These are phyloP conservation scores for Ehretia macrophylla DNA, from an alignment of 257 asterid genomes.

Conservation along the genomic window DNA sequence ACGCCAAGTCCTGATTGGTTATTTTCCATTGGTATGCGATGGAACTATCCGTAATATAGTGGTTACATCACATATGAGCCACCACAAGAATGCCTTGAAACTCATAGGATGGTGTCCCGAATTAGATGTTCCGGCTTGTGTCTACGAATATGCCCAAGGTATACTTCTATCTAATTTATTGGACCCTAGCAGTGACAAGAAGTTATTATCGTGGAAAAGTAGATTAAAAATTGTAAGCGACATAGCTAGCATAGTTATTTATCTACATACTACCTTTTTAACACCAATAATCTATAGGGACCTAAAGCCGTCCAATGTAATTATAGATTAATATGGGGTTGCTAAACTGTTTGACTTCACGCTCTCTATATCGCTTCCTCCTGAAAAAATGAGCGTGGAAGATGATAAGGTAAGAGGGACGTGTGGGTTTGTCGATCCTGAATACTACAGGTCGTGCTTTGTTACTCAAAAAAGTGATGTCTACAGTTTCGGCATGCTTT, in stretches of 20 bases:
- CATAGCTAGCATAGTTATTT: conserved; percentile 12
- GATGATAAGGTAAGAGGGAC: conserved; percentile 9
- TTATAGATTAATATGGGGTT: conserved; percentile 11
- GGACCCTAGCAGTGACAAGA: neutral
- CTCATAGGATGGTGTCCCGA: no score
- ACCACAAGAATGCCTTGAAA: no score
- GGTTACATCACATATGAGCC: no score
- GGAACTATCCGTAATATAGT: no score
- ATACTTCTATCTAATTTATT: no score
- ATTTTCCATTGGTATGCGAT: no score
- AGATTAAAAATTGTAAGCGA: conserved; percentile 15
- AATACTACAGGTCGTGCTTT: conserved; percentile 1
- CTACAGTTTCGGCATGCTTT: neutral
- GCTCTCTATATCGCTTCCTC: conserved; percentile 9
- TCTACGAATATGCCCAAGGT: no score
- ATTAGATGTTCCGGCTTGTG: no score
- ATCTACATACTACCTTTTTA: conserved; percentile 17
- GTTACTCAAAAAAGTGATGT: conserved; percentile 5
- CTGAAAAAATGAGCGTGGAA: conserved; percentile 12
- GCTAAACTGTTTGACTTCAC: conserved; percentile 13
- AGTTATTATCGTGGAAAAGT: conserved; percentile 2
- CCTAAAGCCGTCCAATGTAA: conserved; percentile 2
- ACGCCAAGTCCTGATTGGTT: no score
- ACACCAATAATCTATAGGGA: conserved; percentile 11
- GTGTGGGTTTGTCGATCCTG: conserved; percentile 3